These are phyloP conservation scores for Trichodelitschia bisporula DNA, from an alignment of 495 filamentous ascomycete species.

Conservation along the genomic window DNA sequence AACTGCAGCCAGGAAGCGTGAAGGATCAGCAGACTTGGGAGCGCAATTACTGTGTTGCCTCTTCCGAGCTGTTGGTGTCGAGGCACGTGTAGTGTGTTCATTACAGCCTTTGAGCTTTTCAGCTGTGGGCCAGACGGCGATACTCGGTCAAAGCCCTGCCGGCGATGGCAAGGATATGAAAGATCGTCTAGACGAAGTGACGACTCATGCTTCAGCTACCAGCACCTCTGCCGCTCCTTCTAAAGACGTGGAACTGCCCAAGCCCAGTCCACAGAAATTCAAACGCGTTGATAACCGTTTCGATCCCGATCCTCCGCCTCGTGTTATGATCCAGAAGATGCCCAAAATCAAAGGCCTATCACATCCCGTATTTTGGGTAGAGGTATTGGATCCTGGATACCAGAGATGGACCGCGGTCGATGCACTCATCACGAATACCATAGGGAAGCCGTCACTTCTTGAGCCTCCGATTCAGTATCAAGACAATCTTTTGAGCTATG, in stretches of 20 bases:
- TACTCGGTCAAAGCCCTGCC: background rate
- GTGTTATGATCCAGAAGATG: background rate
- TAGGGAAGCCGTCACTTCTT: conserved; percentile 47
- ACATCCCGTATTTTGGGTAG: conserved; percentile 81
- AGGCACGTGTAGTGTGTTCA: conserved; percentile 79
- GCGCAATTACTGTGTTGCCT: conserved; percentile 77
- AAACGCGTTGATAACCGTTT: too few relatives aligned
- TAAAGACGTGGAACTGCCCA: too few relatives aligned
- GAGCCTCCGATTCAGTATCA: conserved; percentile 58
- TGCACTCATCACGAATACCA: conserved; percentile 51
- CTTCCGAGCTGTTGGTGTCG: conserved; percentile 50
- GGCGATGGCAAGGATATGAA: too few relatives aligned
- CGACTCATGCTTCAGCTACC: background rate
- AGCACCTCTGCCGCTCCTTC: too few relatives aligned
- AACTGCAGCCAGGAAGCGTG: conserved; percentile 32
- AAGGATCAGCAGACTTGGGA: conserved; percentile 71
- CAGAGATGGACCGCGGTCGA: conserved; percentile 87
- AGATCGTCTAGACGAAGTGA: background rate
- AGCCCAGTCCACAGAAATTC: too few relatives aligned
- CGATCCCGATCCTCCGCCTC: background rate
- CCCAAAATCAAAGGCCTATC: conserved; percentile 26
- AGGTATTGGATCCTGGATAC: conserved; percentile 57
- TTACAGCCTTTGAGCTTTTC: conserved; percentile 60
- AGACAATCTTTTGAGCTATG: conserved; percentile 57
- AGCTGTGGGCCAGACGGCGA: conserved; percentile 11